Conservation (phyloP, 805 yeast species). For the Saccharomyces eubayanus region DNA sequence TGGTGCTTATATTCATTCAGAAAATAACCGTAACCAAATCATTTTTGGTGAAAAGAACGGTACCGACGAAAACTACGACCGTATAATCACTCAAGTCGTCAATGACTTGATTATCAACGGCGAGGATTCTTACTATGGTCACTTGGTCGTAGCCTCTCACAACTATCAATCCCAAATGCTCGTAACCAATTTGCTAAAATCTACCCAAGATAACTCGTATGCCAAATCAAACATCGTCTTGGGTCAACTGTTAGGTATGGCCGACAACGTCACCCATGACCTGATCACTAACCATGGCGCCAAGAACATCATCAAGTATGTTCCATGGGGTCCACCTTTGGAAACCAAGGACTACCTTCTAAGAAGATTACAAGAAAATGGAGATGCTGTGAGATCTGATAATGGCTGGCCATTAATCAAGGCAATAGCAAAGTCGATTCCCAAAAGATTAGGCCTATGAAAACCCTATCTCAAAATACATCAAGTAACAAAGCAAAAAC, state of each 20-base stretch:
- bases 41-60: slow-evolving; percentile 70
- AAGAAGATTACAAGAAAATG: slow-evolving; percentile 90
- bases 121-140: slow-evolving; percentile 50
- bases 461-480: neutral
- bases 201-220: slow-evolving; percentile 34
- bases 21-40: slow-evolving; percentile 55
- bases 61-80: slow-evolving; percentile 72
- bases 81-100: slow-evolving; percentile 56
- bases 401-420: slow-evolving; percentile 68
- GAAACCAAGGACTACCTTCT: slow-evolving; percentile 86
- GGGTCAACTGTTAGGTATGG: slow-evolving; percentile 93
- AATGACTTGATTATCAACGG: slow-evolving; percentile 43
- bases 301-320: slow-evolving; percentile 80
- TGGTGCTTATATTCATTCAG: slow-evolving; percentile 93
- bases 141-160: slow-evolving; percentile 86
- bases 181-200: slow-evolving; percentile 50
- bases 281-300: slow-evolving; percentile 56
- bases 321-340: slow-evolving; percentile 95
- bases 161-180: slow-evolving; percentile 68
- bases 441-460: neutral
- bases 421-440: slow-evolving; percentile 34
- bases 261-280: slow-evolving; percentile 77
- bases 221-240: slow-evolving; percentile 65
- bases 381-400: slow-evolving; percentile 84
- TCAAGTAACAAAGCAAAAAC: neutral